Evolutionary conservation across 2,329 filamentous ascomycete genomes (phyloP).

Genomic region (Hypoxylon sp.): DNA sequence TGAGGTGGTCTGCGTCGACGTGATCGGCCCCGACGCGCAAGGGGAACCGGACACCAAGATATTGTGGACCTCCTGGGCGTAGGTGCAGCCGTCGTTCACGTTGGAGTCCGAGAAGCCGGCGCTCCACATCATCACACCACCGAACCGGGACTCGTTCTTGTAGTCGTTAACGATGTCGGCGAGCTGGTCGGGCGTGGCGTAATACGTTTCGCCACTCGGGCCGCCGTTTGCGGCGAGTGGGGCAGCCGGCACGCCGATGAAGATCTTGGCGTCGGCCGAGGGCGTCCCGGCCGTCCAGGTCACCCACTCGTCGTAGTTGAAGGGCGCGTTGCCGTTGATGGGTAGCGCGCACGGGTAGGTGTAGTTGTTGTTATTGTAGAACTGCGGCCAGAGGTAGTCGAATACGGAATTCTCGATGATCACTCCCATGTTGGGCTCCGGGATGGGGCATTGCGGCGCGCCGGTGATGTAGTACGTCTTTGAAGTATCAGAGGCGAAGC

Average conservation of each 20-base stretch:
- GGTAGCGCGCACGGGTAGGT: conserved; percentile 52
- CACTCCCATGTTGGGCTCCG: conserved; percentile 57
- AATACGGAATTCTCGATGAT: conserved; percentile 55
- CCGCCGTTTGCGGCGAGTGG: conserved; percentile 53
- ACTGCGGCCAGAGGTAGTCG: conserved; percentile 59
- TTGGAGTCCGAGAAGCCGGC: conserved; percentile 56
- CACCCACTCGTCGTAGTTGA: conserved; percentile 56
- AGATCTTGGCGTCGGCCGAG: conserved; percentile 54
- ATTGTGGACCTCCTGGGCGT: conserved; percentile 55
- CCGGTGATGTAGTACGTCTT: conserved; percentile 61
- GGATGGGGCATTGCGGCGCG: conserved; percentile 60
- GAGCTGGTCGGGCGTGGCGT: conserved; percentile 51
- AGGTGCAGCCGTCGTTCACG: conserved; percentile 54
- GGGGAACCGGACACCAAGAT: conserved; percentile 52
- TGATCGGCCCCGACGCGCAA: conserved; percentile 37
- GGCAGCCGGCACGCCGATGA: conserved; percentile 55
- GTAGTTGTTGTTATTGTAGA: conserved; percentile 60
- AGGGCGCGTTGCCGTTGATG: conserved; percentile 46
- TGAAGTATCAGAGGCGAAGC: conserved; percentile 51
- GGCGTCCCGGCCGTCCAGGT: conserved; percentile 47
- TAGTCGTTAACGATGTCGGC: conserved; percentile 48
- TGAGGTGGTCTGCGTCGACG: background rate
- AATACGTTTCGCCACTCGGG: conserved; percentile 51
- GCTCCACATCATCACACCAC: conserved; percentile 57
- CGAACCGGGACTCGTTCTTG: conserved; percentile 49